Percentiles rank a stretch among this genome's conserved stretches.
Evolutionary conservation across 805 yeast species (phyloP).

Genomic region (Schwanniomyces pseudopolymorphus): DNA sequence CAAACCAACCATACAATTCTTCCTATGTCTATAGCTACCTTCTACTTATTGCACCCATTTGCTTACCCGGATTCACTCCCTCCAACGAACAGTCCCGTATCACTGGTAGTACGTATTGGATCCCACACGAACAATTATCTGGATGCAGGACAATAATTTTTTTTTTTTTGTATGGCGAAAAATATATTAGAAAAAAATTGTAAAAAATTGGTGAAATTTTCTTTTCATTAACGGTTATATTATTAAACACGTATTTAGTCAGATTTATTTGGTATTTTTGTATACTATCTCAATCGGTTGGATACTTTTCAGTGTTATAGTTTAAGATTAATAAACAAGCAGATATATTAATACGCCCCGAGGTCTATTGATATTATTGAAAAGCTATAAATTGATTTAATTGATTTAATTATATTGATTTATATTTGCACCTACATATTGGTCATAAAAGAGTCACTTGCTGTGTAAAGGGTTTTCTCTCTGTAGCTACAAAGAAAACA

Average conservation of each 20-base stretch:
- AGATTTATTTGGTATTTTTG: background rate
- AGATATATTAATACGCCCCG: background rate
- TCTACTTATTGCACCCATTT: background rate
- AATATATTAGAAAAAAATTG: slow-evolving; percentile 1
- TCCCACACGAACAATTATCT: background rate
- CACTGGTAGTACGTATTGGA: background rate
- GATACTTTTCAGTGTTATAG: background rate
- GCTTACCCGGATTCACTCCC: background rate
- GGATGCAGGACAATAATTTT: background rate
- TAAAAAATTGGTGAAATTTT: slow-evolving; percentile 2
- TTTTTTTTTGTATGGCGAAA: slow-evolving; percentile 4
- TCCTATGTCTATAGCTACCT: no score
- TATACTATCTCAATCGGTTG: slow-evolving; percentile 1
- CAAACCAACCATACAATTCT: no score
- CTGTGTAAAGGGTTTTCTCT: background rate
- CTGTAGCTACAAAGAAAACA: background rate
- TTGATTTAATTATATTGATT: background rate
- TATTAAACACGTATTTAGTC: background rate
- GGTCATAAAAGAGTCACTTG: background rate
- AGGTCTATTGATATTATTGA: background rate
- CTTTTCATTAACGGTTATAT: slow-evolving; percentile 1
- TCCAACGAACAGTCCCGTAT: background rate
- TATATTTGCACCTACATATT: background rate
- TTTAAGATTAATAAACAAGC: slow-evolving; percentile 1
- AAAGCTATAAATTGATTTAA: background rate